A percentile compares a stretch with the other conserved stretches of the same genome.
phyloP scores from a whole-genome alignment of 768 basidiomycete genomes.

The Pholiota conissans region DNA sequence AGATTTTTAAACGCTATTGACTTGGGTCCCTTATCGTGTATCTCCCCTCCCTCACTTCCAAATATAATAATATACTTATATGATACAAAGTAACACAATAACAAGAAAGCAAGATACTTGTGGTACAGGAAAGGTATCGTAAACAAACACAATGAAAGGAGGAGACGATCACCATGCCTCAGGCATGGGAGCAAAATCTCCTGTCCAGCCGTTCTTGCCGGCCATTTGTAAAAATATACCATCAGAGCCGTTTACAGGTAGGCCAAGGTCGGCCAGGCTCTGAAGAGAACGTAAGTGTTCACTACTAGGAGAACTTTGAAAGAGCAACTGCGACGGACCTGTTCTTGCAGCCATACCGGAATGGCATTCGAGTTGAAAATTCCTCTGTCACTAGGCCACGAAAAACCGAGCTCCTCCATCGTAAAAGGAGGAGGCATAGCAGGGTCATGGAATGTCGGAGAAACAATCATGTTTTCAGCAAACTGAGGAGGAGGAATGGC shows the following conservation, averaged over 20 bases:
- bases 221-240: slow-evolving; percentile 83
- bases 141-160: neutral
- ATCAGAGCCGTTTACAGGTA: slow-evolving; percentile 91
- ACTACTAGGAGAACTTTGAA: neutral
- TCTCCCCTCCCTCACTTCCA: slow-evolving; percentile 11
- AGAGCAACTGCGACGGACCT: slow-evolving; percentile 46
- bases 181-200: slow-evolving; percentile 74
- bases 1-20: slow-evolving; percentile 6
- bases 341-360: slow-evolving; percentile 91
- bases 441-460: slow-evolving; percentile 57
- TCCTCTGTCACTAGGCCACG: slow-evolving; percentile 63
- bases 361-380: slow-evolving; percentile 79
- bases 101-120: slow-evolving; percentile 3
- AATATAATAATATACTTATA: slow-evolving; percentile 3
- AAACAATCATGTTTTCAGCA: slow-evolving; percentile 59
- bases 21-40: slow-evolving; percentile 15
- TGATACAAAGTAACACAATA: neutral
- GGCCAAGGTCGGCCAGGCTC: slow-evolving; percentile 86
- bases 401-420: slow-evolving; percentile 83
- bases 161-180: slow-evolving; percentile 70
- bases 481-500: slow-evolving; percentile 52
- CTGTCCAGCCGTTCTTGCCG: slow-evolving; percentile 72
- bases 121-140: slow-evolving; percentile 3
- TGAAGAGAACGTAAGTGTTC: slow-evolving; percentile 29
- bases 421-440: slow-evolving; percentile 65